Evolutionary conservation across 306 rosid species (phyloP).

Genomic region (Vachellia pachyceras): DNA sequence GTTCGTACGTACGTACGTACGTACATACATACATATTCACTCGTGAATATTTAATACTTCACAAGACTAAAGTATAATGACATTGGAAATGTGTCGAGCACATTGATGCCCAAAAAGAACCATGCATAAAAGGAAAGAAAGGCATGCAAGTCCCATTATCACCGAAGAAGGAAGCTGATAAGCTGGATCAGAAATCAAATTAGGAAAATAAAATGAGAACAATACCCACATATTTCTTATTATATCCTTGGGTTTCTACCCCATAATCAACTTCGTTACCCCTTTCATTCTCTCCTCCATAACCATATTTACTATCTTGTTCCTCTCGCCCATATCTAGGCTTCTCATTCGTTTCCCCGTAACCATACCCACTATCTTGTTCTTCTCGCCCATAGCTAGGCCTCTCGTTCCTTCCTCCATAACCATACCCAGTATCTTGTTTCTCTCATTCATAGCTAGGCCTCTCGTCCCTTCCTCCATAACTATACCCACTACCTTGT

Average conservation of each 20-base stretch:
- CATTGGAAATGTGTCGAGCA: background rate
- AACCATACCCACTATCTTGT: background rate
- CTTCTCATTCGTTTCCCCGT: background rate
- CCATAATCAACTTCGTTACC: background rate
- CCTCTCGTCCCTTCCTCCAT: background rate
- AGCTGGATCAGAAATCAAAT: background rate
- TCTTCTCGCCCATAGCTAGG: no score
- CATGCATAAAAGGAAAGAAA: background rate
- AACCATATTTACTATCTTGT: background rate
- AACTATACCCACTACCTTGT: slow-evolving; percentile 3
- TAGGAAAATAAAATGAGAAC: background rate
- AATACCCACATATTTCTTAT: slow-evolving; percentile 6
- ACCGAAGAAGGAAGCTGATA: background rate
- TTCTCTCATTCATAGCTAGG: background rate
- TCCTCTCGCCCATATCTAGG: background rate
- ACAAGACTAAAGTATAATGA: background rate
- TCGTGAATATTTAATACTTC: background rate
- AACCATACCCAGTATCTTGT: background rate
- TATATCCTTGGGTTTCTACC: background rate
- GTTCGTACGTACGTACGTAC: no score
- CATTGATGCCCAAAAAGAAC: background rate
- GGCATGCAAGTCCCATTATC: background rate
- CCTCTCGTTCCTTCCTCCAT: background rate
- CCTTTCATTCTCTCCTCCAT: background rate
- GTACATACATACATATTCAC: no score